Evolutionary conservation across 1,139 yeast species (phyloP).

Genomic region (Suhomyces anneliseae): DNA sequence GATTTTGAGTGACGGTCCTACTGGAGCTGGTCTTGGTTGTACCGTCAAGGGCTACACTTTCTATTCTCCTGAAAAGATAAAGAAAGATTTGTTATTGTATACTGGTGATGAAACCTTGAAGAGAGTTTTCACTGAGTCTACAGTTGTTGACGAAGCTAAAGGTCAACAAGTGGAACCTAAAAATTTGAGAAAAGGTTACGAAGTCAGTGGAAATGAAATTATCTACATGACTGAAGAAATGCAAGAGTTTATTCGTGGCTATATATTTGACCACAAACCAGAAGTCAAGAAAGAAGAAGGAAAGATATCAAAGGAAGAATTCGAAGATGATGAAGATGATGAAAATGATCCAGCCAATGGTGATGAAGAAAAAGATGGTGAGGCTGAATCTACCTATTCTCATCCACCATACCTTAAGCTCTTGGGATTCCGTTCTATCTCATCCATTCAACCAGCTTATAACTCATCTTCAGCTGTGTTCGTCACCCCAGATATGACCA

Average conservation of each 20-base stretch:
- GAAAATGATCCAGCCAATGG: conserved; percentile 12
- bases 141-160: conserved; percentile 19
- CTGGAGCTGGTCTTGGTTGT: conserved; percentile 51
- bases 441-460: conserved; percentile 49
- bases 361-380: conserved; percentile 12
- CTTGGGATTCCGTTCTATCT: conserved; percentile 61
- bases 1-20: conserved; percentile 39
- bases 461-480: conserved; percentile 58
- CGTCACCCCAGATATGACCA: conserved; percentile 45
- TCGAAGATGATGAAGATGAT: conserved; percentile 17
- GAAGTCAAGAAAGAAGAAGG: neutral
- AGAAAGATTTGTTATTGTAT: conserved; percentile 41
- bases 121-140: conserved; percentile 53
- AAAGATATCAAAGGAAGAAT: conserved; percentile 17
- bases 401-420: conserved; percentile 50
- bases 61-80: conserved; percentile 53
- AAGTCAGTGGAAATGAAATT: conserved; percentile 27
- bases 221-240: conserved; percentile 30
- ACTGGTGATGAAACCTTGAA: conserved; percentile 52
- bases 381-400: conserved; percentile 15
- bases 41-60: conserved; percentile 73
- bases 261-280: conserved; percentile 37
- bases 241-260: conserved; percentile 31
- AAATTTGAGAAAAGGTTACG: conserved; percentile 27
- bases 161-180: conserved; percentile 18